These are phyloP conservation scores for Fraxinus floribunda DNA, from an alignment of 305 asterid genomes.

Conservation along the genomic window DNA sequence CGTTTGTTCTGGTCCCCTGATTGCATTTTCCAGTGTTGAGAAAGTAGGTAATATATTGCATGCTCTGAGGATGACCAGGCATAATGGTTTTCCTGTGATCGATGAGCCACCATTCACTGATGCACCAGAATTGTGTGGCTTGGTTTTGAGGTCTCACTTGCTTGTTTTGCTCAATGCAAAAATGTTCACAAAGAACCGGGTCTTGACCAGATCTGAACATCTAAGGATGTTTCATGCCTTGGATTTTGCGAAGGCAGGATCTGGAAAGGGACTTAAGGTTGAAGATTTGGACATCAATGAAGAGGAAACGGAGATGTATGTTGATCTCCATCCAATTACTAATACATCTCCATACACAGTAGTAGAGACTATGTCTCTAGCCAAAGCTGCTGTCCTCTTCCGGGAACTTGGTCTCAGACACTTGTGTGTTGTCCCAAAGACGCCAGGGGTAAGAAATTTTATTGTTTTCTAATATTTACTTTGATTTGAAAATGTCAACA, in stretches of 20 bases:
- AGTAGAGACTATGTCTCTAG: conserved; percentile 91
- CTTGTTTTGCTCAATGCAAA: conserved; percentile 70
- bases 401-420: conserved; percentile 91
- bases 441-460: conserved; percentile 57
- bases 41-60: conserved; percentile 69
- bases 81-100: conserved; percentile 84
- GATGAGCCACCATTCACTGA: conserved; percentile 86
- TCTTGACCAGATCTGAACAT: conserved; percentile 45
- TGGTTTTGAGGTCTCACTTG: conserved; percentile 81
- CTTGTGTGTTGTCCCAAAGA: conserved; percentile 84
- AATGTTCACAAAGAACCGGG: conserved; percentile 56
- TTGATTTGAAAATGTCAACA: neutral
- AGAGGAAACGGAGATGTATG: conserved; percentile 86
- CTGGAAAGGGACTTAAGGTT: conserved; percentile 80
- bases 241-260: conserved; percentile 90
- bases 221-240: conserved; percentile 54
- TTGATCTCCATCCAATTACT: conserved; percentile 86
- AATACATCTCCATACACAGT: conserved; percentile 90
- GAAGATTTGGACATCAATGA: conserved; percentile 63
- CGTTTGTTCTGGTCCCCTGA: conserved; percentile 91
- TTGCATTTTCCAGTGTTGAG: conserved; percentile 72
- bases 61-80: conserved; percentile 61
- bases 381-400: conserved; percentile 87
- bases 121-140: conserved; percentile 75
- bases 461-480: neutral